Conservation (phyloP, 805 yeast species). For the Candida jianshihensis region DNA sequence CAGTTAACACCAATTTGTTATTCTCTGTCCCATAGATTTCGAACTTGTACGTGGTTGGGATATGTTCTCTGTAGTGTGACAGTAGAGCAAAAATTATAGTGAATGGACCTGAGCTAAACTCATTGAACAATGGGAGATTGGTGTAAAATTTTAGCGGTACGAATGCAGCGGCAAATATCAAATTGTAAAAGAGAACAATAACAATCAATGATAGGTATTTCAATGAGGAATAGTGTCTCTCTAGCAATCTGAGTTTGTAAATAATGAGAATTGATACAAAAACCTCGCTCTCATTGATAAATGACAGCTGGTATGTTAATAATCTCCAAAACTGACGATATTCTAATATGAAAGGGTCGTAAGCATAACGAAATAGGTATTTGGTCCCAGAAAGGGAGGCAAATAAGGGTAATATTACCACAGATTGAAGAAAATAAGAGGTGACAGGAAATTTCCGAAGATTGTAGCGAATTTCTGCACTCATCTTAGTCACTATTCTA, state of each 20-base stretch:
- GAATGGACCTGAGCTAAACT: conserved; percentile 26
- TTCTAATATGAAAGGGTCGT: conserved; percentile 27
- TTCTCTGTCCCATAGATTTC: conserved; percentile 18
- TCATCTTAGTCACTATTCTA: conserved; percentile 7
- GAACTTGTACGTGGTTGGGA: conserved; percentile 35
- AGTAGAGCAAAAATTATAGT: conserved; percentile 27
- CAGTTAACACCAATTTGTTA: conserved; percentile 19
- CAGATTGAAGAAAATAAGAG: conserved; percentile 15
- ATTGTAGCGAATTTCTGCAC: conserved; percentile 30
- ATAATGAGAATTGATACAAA: conserved; percentile 27
- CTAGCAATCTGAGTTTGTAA: conserved; percentile 32
- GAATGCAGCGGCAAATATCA: conserved; percentile 7
- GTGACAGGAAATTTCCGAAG: conserved; percentile 30
- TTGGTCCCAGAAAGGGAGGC: conserved; percentile 30
- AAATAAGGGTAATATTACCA: conserved; percentile 24
- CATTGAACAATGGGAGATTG: conserved; percentile 11
- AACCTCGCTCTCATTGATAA: conserved; percentile 28
- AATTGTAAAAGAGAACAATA: conserved; percentile 11
- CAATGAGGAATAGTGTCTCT: conserved; percentile 30
- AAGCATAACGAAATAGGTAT: conserved; percentile 25
- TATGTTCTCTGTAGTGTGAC: conserved; percentile 28
- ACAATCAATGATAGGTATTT: conserved; percentile 23
- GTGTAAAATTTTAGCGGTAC: conserved; percentile 15
- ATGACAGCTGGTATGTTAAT: conserved; percentile 19
- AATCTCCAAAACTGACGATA: conserved; percentile 26